Evolutionary conservation across 2,329 filamentous ascomycete genomes (phyloP).

Genomic region (Colletotrichum sp.): DNA sequence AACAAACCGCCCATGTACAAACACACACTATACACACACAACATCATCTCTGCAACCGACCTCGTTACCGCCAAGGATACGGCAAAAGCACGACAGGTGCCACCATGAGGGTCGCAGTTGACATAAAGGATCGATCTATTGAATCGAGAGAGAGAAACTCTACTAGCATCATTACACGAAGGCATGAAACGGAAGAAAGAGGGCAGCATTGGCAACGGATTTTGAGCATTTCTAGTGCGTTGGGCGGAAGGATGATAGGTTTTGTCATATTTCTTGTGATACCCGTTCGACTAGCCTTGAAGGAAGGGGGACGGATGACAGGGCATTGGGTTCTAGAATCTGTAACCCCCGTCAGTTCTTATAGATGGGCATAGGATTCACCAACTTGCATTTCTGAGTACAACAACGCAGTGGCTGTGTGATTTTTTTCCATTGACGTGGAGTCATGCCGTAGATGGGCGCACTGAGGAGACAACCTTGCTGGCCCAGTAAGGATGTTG

Average conservation of each 20-base stretch:
- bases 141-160: not conserved
- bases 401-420: not conserved
- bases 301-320: not conserved
- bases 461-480: not conserved
- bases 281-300: conserved; percentile 16
- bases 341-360: not conserved
- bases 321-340: not conserved
- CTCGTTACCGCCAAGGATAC: not conserved
- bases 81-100: not conserved
- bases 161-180: not conserved
- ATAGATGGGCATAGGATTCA: not conserved
- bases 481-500: not conserved
- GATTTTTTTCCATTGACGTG: not conserved
- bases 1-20: not conserved
- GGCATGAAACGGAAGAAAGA: not conserved
- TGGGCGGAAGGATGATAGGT: not conserved
- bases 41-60: not conserved
- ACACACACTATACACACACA: not conserved
- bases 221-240: conserved; percentile 16
- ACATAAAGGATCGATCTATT: not conserved
- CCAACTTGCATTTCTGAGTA: not conserved
- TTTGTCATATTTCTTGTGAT: conserved; percentile 12
- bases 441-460: not conserved
- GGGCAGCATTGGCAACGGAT: not conserved
- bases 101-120: not conserved